A percentile compares a stretch with the other conserved stretches of the same genome.
Conservation (phyloP, 73 alveolate species). For the Effrenium voratum region DNA sequence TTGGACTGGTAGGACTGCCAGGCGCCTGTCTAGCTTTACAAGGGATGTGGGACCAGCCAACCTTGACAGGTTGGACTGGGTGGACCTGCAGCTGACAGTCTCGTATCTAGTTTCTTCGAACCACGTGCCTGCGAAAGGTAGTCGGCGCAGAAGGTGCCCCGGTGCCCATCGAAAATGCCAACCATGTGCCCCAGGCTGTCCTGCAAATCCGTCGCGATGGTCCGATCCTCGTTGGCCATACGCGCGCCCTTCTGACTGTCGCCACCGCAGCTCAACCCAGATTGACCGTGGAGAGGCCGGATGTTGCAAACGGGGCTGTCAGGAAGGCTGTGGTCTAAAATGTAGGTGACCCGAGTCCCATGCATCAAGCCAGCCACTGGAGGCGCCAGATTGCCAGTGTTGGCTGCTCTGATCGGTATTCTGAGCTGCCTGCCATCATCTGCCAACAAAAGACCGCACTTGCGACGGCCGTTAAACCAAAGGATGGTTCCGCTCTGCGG, state of each 20-base stretch:
- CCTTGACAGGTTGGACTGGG: no score
- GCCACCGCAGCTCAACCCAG: slow-evolving; percentile 86
- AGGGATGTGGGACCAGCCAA: no score
- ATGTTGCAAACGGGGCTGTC: not conserved
- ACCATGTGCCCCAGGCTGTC: slow-evolving; percentile 89
- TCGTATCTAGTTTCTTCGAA: not conserved
- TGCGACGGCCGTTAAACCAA: slow-evolving; percentile 87
- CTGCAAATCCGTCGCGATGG: slow-evolving; percentile 82
- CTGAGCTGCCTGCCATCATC: slow-evolving; percentile 36
- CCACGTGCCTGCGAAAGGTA: slow-evolving; percentile 32
- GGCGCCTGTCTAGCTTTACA: no score
- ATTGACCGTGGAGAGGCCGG: slow-evolving; percentile 59
- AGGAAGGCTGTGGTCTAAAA: not conserved
- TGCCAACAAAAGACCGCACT: slow-evolving; percentile 24
- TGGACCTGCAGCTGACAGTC: no score
- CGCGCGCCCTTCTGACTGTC: slow-evolving; percentile 81
- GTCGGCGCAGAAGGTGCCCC: slow-evolving; percentile 72
- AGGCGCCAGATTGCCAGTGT: slow-evolving; percentile 52
- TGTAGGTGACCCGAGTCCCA: slow-evolving; percentile 80
- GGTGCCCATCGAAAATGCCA: slow-evolving; percentile 83
- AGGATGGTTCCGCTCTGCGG: slow-evolving; percentile 78
- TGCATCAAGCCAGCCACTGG: slow-evolving; percentile 91
- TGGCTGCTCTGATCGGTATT: slow-evolving; percentile 17
- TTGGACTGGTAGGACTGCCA: no score
- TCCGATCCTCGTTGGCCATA: slow-evolving; percentile 74